Base-by-base conservation (phyloP, 1,139 yeast genomes). In the Candida sojae region DNA sequence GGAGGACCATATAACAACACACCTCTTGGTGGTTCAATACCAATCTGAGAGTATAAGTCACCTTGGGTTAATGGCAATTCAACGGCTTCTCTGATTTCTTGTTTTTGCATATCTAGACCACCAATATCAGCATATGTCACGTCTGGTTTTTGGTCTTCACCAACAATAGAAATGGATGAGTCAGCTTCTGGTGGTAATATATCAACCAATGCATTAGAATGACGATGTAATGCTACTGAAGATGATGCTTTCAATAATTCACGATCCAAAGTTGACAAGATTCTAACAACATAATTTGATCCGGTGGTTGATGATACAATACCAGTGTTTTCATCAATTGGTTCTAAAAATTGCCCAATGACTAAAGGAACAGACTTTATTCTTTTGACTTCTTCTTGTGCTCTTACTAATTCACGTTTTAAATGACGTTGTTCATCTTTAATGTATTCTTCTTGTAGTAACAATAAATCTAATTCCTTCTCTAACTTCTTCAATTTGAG, bases 151-250 rank as follows among this genome's bases (percentile, higher is more conserved):
- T 95, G 96, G 61, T 90, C 89, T 39, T 92, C 96, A 38, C 97
- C 95, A 61, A 95, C 88, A 67, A 95, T 91, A 36, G 98, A 86
- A 57, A 95, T 93, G 40, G 96, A 86, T 1, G 98, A 91, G 64
- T 95, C 99, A 0, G 99, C 98, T 76, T 95, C 99, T 32, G 99
- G 99, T 29, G 99, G 99, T 62, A 95, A 75, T 50, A 95, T 93
- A 67, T 93, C 99, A 46, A 95, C 99, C 58, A 95, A 77, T 4
- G 99, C 97, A 67, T 93, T 95, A 11, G 98, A 92, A 71, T 95
- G 98, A 66, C 99, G 96, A 67, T 95, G 99, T 59, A 95, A 79
- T 1, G 99, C 99, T 42, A 95, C 99, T 6, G 97, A 88, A 31
- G 96, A 88, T 5, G 96, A 88, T 12, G 98, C 95, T 68, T 95